Conservation (phyloP, 768 basidiomycete species). For the Suillus discolor region DNA sequence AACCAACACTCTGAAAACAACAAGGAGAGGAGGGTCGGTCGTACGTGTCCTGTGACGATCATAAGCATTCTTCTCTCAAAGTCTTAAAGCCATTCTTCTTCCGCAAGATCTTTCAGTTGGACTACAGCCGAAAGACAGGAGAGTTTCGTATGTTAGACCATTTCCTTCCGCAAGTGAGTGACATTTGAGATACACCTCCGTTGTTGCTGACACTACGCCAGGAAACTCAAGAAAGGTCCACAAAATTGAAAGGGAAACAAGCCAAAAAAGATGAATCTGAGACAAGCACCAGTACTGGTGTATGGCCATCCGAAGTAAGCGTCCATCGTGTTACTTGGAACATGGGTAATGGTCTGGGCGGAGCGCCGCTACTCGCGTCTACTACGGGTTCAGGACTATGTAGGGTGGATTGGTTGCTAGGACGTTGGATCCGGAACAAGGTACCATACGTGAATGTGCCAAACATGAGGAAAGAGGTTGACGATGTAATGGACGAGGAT, state of each 20-base stretch:
- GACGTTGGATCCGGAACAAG: conserved; percentile 70
- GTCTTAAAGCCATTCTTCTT: conserved; percentile 66
- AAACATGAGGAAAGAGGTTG: conserved; percentile 62
- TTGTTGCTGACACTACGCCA: conserved; percentile 24
- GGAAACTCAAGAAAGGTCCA: conserved; percentile 48
- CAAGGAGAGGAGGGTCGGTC: conserved; percentile 69
- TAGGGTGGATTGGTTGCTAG: conserved; percentile 78
- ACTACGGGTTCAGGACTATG: conserved; percentile 86
- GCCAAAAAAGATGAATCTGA: conserved; percentile 26
- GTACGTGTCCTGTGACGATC: conserved; percentile 42
- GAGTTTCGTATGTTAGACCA: conserved; percentile 90
- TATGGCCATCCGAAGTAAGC: conserved; percentile 80
- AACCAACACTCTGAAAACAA: conserved; percentile 68
- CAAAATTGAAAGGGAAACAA: conserved; percentile 37
- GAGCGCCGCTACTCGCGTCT: conserved; percentile 66
- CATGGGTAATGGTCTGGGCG: conserved; percentile 64
- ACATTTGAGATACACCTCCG: not conserved
- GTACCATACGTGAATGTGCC: conserved; percentile 68
- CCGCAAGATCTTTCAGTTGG: conserved; percentile 83
- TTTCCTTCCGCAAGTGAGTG: conserved; percentile 69
- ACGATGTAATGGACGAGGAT: conserved; percentile 40
- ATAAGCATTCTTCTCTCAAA: conserved; percentile 4
- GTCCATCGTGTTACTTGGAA: conserved; percentile 87
- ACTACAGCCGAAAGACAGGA: conserved; percentile 75
- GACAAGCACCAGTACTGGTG: conserved; percentile 49